Conservation (phyloP, 371 early-diverging fungal genomes). For the Mortierella sp. region DNA sequence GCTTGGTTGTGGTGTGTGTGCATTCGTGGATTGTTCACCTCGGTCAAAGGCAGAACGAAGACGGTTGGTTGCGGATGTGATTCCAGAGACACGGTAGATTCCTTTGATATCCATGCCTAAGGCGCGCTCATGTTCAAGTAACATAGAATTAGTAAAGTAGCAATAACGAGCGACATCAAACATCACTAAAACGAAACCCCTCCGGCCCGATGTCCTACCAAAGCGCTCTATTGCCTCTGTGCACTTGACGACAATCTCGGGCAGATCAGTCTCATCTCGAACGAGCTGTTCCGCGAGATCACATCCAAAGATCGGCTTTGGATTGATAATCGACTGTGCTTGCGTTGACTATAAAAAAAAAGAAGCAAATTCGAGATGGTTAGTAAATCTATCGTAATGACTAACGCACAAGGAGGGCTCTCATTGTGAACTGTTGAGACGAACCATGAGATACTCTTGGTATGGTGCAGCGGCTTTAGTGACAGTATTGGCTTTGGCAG, state of each 20-base stretch:
- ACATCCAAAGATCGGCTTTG: constrained; percentile 79
- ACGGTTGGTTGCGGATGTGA: constrained; percentile 75
- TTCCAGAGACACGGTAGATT: constrained; percentile 89
- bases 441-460: constrained; percentile 72
- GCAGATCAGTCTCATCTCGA: constrained; percentile 79
- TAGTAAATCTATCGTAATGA: neutral
- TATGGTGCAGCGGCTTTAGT: constrained; percentile 65
- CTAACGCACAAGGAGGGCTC: neutral
- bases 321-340: constrained; percentile 71
- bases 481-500: constrained; percentile 45
- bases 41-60: constrained; percentile 80
- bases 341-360: constrained; percentile 63
- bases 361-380: neutral
- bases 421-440: neutral
- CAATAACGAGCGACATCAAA: neutral
- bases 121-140: neutral
- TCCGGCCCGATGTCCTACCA: constrained; percentile 38
- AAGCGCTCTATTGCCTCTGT: constrained; percentile 81
- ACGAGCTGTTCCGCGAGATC: constrained; percentile 70
- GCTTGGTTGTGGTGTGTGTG: neutral
- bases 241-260: constrained; percentile 81
- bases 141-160: neutral
- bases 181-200: neutral
- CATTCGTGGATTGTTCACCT: constrained; percentile 54
- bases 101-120: constrained; percentile 77